A percentile compares a stretch with the other conserved stretches of the same genome.
phyloP scores from a whole-genome alignment of 768 basidiomycete genomes.

The Pulveroboletus frians region DNA sequence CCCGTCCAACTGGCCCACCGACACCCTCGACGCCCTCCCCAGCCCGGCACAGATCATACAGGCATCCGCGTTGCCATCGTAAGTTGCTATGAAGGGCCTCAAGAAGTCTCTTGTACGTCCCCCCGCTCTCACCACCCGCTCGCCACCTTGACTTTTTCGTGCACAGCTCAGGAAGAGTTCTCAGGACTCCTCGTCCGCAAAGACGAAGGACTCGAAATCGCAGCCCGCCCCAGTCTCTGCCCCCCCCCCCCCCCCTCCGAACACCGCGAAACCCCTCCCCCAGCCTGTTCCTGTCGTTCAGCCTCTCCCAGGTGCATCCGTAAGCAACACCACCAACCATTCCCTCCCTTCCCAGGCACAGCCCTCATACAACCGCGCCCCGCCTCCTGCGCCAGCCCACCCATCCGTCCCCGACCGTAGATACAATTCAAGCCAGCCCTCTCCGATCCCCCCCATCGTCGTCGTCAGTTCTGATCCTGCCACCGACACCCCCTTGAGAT shows the following conservation, averaged over 20 bases:
- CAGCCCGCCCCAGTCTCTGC: conserved; percentile 35
- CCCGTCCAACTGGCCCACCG: conserved; percentile 24
- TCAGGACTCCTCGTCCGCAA: conserved; percentile 58
- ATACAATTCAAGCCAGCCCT: conserved; percentile 37
- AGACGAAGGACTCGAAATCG: conserved; percentile 61
- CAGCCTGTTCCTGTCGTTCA: conserved; percentile 39
- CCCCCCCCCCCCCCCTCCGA: conserved; percentile 59
- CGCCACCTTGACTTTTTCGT: conserved; percentile 19
- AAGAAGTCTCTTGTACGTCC: conserved; percentile 72
- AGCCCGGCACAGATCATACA: conserved; percentile 9
- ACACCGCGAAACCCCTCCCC: conserved; percentile 61
- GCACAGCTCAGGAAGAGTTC: conserved; percentile 66
- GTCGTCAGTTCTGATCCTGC: conserved; percentile 74
- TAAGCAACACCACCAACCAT: conserved; percentile 35
- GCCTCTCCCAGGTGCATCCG: conserved; percentile 34
- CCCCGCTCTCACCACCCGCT: conserved; percentile 13
- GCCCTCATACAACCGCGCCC: conserved; percentile 39
- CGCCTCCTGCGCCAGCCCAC: conserved; percentile 36
- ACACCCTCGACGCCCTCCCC: conserved; percentile 7
- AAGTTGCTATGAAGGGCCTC: conserved; percentile 65
- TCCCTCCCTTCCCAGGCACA: conserved; percentile 38
- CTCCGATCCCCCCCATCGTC: conserved; percentile 74
- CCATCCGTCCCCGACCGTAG: conserved; percentile 55
- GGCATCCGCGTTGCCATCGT: conserved; percentile 15
- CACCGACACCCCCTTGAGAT: conserved; percentile 41